Base-by-base conservation (phyloP, 2,329 filamentous ascomycete genomes). In the Claviceps sp. region DNA sequence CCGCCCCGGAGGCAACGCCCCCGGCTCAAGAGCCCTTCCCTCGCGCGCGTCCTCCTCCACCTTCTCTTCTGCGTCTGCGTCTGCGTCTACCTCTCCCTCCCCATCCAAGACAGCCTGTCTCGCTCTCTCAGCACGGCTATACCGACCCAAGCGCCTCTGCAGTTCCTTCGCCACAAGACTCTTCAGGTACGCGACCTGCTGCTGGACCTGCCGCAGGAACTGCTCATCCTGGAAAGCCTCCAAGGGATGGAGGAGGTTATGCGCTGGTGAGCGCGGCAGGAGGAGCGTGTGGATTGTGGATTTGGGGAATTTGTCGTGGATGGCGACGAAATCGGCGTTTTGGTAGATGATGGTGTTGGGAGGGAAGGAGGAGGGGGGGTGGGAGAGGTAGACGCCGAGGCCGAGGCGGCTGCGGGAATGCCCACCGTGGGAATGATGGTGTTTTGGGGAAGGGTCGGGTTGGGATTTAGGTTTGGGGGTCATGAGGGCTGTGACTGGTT, bases 261-360 rank as follows among this genome's bases (percentile, higher is more conserved):
- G 79, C 2, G 65, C 61, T 1, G 73, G 62, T 42, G 85, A 79
- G 48, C 90, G 85, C 6, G 90, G 88, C 5, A 97, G 80, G n/a
- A 97, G 79, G 2, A 98, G 85, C 1, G 88, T 76, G 70, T 98
- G 93, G 4, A 96, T 74, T 3, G 79, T 81, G 3, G 87, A 80
- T 68, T 97, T 98, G 8, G 93, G 90, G 64, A 81, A 98, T 55
- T 81, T 73, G 70, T 98, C 93, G 59, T 84, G 77, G 65, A 97
- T 87, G 19, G 81, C 77, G 52, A 90, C 85, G 58, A 86, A 89
- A 55, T 81, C 72, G 11, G 80, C 73, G 59, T 80, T 81, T 68
- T 84, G 73, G 60, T 81, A 82, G 58, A 91, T 75, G 19, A 90
- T 77, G 8, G 76, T 70, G 5, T 73, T 76, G 1, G 78, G 62